Evolutionary conservation across 768 basidiomycete genomes (phyloP), one percentile per base, ranked within the genome.

Genomic region (Macrocybe gigantea): DNA sequence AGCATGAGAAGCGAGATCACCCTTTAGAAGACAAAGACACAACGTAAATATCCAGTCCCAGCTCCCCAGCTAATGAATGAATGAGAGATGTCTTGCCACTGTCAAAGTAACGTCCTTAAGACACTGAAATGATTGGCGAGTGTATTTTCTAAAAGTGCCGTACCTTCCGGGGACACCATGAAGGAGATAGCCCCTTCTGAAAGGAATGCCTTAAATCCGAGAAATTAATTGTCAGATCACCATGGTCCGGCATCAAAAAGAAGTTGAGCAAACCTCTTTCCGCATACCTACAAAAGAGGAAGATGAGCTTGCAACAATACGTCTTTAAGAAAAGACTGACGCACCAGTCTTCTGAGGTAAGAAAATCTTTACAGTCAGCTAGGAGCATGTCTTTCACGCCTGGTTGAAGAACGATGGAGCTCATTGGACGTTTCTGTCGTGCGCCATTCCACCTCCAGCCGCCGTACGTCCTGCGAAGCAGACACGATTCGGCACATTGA

Each of bases 381-480:
- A 92, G 69, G 49, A 92, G 80, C 88, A 93, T 93, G 61, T 93
- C 91, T 59, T 91, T 91, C 7, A 92, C 88, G 38, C 87, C 88
- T 4, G 89, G 88, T 56, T 92, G 88, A 8, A 93, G 75, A 10
- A 93, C 89, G 51, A 93, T 92, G n/a, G 89, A 92, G 57, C 85
- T 88, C 84, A 93, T 85, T 0, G 91, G 90, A 32, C 90, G 78
- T 65, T 93, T 93, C 58, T 91, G 87, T 42, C 88, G 77, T 5
- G 89, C 86, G 38, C 88, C 90, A 56, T 89, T 92, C 85, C 88
- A 91, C 48, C 88, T 74, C 91, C 91, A 93, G 57, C 82, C 82
- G 1, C 75, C 77, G 57, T 85, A 85, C 7, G 82, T 78, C 41
- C 85, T 86, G 53, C 33, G 32, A 34, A 33, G 13, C 43, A 12